Percentiles rank a stretch among this genome's conserved stretches.
Conservation (phyloP, 2,329 filamentous ascomycete species). For the Sphaceloma murrayae region DNA sequence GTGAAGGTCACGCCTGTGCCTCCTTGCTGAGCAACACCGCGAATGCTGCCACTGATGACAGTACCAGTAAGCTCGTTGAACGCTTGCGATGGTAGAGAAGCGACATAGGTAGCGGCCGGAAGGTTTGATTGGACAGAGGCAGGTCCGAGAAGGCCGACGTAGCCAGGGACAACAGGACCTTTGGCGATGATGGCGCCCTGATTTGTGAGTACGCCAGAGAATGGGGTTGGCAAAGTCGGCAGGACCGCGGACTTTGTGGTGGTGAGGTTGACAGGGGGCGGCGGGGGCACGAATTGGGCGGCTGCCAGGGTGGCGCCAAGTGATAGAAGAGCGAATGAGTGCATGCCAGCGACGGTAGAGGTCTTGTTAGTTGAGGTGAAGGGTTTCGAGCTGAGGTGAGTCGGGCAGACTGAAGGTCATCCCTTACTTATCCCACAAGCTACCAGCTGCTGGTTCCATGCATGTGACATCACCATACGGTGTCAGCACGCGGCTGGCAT, state of each 20-base stretch:
- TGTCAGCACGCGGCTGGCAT: too few relatives aligned
- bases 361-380: not conserved
- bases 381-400: too few relatives aligned
- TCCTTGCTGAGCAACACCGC: slow-evolving; percentile 1
- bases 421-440: too few relatives aligned
- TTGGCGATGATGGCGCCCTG: slow-evolving; percentile 20
- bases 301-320: slow-evolving; percentile 13
- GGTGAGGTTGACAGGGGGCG: slow-evolving; percentile 13
- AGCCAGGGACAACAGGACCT: slow-evolving; percentile 15
- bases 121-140: slow-evolving; percentile 15
- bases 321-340: slow-evolving; percentile 2
- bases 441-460: too few relatives aligned
- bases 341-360: not conserved
- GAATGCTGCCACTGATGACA: slow-evolving; percentile 17
- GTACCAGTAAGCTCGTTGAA: slow-evolving; percentile 19
- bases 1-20: slow-evolving; percentile 16
- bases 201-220: slow-evolving; percentile 19
- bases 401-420: too few relatives aligned
- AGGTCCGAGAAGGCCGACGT: slow-evolving; percentile 6
- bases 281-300: slow-evolving; percentile 13
- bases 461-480: too few relatives aligned
- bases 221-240: slow-evolving; percentile 18
- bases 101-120: slow-evolving; percentile 16
- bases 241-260: slow-evolving; percentile 18
- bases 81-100: slow-evolving; percentile 15